Conservation (phyloP, 2,329 filamentous ascomycete species). For the Cladosporium oxysporum region DNA sequence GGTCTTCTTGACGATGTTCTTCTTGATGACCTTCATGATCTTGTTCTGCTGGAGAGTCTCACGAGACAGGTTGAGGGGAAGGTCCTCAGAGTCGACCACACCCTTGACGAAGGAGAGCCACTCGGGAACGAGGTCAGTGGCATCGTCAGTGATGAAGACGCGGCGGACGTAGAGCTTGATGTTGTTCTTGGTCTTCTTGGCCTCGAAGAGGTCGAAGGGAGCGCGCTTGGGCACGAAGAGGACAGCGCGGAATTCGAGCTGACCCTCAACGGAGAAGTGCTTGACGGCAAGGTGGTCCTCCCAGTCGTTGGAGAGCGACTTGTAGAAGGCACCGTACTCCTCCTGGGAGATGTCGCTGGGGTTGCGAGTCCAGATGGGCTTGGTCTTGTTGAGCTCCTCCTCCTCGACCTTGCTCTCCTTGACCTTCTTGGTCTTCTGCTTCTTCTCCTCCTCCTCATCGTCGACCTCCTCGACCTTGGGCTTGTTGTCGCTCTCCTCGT, state of each 20-base stretch:
- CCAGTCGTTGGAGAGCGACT: conserved; percentile 99
- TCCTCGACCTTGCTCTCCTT: conserved; percentile 99
- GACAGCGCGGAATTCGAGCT: conserved; percentile 99
- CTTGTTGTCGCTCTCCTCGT: conserved; percentile 84
- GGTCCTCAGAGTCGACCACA: conserved; percentile 99
- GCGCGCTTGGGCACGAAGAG: conserved; percentile 99
- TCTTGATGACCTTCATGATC: conserved; percentile 99
- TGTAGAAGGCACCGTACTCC: conserved; percentile 99
- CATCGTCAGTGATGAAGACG: conserved; percentile 99
- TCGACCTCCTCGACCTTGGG: conserved; percentile 92
- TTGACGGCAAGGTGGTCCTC: conserved; percentile 99
- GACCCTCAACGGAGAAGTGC: conserved; percentile 99
- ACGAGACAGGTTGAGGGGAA: conserved; percentile 98
- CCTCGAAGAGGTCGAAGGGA: conserved; percentile 99
- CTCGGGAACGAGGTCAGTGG: conserved; percentile 97
- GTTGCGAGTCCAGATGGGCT: conserved; percentile 99
- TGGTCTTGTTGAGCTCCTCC: conserved; percentile 99
- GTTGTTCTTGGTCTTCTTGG: conserved; percentile 99
- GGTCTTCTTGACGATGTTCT: conserved; percentile 99
- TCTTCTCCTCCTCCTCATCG: conserved; percentile 70
- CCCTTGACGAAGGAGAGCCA: conserved; percentile 99
- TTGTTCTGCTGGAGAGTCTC: conserved; percentile 99
- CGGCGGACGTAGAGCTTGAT: conserved; percentile 99
- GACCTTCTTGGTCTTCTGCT: conserved; percentile 98
- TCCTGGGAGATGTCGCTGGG: conserved; percentile 91